phyloP scores from a whole-genome alignment of 306 rosid genomes.

The Aeschynomene evenia region DNA sequence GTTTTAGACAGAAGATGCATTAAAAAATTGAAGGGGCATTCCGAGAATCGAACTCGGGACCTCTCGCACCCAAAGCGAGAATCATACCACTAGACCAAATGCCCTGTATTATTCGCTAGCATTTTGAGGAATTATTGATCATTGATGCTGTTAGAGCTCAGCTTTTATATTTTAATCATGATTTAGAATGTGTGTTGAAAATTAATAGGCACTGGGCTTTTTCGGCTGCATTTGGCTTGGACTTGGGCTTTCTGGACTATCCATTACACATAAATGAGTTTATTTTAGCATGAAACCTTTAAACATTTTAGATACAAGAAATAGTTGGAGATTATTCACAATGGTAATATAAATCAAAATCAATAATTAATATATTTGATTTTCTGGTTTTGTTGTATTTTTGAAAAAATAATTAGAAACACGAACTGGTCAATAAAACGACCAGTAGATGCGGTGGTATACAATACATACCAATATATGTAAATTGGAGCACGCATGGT shows the following conservation, averaged over 20 bases:
- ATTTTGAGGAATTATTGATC: accelerated
- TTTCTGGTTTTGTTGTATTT: neutral
- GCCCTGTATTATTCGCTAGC: neutral
- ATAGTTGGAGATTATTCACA: too few species aligned
- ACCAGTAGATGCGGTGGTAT: neutral
- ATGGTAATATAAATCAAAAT: neutral
- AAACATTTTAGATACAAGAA: neutral
- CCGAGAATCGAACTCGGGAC: constrained; percentile 64
- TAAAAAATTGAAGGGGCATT: constrained; percentile 34
- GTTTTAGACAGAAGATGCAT: neutral
- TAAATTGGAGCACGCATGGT: too few species aligned
- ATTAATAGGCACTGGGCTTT: neutral
- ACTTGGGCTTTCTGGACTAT: neutral
- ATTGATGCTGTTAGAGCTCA: neutral
- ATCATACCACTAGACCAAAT: constrained; percentile 40
- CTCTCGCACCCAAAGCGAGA: constrained; percentile 57
- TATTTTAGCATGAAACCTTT: too few species aligned
- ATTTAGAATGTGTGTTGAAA: neutral
- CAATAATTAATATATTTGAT: neutral
- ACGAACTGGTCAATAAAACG: neutral
- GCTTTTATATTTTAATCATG: neutral
- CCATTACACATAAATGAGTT: neutral
- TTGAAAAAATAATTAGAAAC: neutral
- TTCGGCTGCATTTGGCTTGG: neutral
- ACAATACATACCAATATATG: too few species aligned